Percentiles rank a stretch among this genome's conserved stretches.
These are phyloP conservation scores for Perilla frutescens DNA, from an alignment of 257 asterid genomes.

Conservation along the genomic window DNA sequence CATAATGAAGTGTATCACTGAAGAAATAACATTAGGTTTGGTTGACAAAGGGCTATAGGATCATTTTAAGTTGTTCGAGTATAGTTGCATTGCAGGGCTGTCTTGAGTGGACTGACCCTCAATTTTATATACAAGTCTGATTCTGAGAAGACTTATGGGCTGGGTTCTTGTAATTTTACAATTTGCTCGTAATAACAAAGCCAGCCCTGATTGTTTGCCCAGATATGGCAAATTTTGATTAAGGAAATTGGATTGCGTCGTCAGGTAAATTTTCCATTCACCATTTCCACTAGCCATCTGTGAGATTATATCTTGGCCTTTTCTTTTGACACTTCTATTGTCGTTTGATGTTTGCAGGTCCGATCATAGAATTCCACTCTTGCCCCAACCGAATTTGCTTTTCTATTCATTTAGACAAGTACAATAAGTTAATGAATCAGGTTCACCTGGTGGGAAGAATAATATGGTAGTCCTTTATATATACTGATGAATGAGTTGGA, in stretches of 20 bases:
- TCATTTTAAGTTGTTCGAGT: constrained; percentile 37
- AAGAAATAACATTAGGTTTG: constrained; percentile 28
- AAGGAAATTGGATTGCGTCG: constrained; percentile 29
- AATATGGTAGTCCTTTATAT: constrained; percentile 30
- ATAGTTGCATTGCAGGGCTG: constrained; percentile 15
- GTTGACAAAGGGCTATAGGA: constrained; percentile 32
- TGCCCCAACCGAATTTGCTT: constrained; percentile 35
- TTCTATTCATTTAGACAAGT: constrained; percentile 33
- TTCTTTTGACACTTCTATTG: constrained; percentile 6
- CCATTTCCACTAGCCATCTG: not conserved
- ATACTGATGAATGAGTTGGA: constrained; percentile 31
- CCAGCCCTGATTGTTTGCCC: constrained; percentile 10
- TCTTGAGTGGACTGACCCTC: constrained; percentile 22
- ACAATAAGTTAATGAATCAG: constrained; percentile 43
- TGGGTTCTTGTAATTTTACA: constrained; percentile 19
- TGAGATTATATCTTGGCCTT: not conserved
- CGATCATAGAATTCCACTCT: constrained; percentile 28
- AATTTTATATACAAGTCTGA: not conserved
- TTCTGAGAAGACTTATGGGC: constrained; percentile 19
- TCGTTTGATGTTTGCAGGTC: constrained; percentile 47
- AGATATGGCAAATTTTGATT: constrained; percentile 28
- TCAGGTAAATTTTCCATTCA: constrained; percentile 41
- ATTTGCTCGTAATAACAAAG: constrained; percentile 18
- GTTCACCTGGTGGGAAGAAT: constrained; percentile 26
- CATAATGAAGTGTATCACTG: constrained; percentile 30